phyloP scores from a whole-genome alignment of 495 filamentous ascomycete genomes.

The Hyaloscypha bicolor region DNA sequence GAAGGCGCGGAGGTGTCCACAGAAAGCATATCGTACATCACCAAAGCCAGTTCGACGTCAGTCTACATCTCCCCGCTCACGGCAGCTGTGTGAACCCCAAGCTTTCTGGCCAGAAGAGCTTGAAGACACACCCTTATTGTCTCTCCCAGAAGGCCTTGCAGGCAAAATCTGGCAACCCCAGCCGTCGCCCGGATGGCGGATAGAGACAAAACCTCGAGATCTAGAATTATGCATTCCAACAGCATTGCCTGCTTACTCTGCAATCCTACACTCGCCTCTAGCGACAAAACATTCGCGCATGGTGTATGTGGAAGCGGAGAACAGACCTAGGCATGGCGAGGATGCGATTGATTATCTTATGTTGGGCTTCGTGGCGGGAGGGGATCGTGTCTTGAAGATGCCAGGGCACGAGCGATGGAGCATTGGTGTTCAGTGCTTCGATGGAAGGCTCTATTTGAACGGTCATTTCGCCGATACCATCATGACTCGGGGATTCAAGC shows the following conservation, averaged over 20 bases:
- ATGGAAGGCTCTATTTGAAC: background rate
- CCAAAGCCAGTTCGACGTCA: background rate
- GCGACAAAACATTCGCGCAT: background rate
- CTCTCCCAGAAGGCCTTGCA: background rate
- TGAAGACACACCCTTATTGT: background rate
- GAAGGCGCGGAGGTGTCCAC: background rate
- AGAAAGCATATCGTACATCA: background rate
- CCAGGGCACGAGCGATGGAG: background rate
- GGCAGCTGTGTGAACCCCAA: background rate
- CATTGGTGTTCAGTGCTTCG: slow-evolving; percentile 7
- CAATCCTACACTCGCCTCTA: slow-evolving; percentile 1
- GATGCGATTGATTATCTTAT: background rate
- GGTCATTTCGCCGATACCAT: background rate
- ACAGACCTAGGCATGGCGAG: background rate
- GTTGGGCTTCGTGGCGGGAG: slow-evolving; percentile 3
- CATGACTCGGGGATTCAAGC: background rate
- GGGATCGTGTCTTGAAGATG: background rate
- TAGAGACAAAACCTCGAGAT: background rate
- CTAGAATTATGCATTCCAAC: background rate
- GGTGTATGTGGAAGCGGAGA: slow-evolving; percentile 1
- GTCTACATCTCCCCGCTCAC: background rate
- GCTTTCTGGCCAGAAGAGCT: background rate
- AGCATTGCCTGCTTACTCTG: background rate
- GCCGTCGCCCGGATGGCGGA: background rate
- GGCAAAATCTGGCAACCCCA: background rate